Conservation (phyloP, 75 land plant genomes). For the Adiantum capillusveneris region DNA sequence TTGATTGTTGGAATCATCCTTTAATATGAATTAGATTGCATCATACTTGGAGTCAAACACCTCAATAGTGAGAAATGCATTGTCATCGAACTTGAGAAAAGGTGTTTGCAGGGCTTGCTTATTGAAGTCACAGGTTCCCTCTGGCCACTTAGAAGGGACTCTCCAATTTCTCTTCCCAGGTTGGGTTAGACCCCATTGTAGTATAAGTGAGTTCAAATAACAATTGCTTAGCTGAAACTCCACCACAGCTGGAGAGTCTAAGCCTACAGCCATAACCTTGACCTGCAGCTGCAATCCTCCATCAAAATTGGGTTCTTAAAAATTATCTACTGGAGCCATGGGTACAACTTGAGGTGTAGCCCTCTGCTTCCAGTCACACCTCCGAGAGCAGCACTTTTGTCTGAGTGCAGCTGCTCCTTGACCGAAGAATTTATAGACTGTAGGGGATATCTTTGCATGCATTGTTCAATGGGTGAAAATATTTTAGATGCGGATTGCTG, state of each 20-base stretch:
- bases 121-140: slow-evolving; percentile 62
- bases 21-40: slow-evolving; percentile 64
- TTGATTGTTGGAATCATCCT: slow-evolving; percentile 40
- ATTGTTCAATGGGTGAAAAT: too few relatives aligned
- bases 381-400: background rate
- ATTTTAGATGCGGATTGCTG: too few relatives aligned
- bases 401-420: background rate
- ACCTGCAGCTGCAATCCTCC: slow-evolving; percentile 68
- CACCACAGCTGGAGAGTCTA: slow-evolving; percentile 30
- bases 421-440: too few relatives aligned
- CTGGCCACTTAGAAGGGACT: slow-evolving; percentile 63
- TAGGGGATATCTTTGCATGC: too few relatives aligned
- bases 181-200: slow-evolving; percentile 87
- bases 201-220: slow-evolving; percentile 38
- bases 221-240: slow-evolving; percentile 52
- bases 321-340: slow-evolving; percentile 4
- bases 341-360: background rate
- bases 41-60: slow-evolving; percentile 55
- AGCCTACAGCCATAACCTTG: slow-evolving; percentile 33
- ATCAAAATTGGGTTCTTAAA: slow-evolving; percentile 33
- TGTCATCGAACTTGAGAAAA: slow-evolving; percentile 63
- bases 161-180: slow-evolving; percentile 58
- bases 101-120: slow-evolving; percentile 77
- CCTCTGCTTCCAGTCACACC: background rate
- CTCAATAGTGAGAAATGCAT: slow-evolving; percentile 43